Base-by-base conservation (phyloP, 2,329 filamentous ascomycete species). In the Niveomyces coronatus region DNA sequence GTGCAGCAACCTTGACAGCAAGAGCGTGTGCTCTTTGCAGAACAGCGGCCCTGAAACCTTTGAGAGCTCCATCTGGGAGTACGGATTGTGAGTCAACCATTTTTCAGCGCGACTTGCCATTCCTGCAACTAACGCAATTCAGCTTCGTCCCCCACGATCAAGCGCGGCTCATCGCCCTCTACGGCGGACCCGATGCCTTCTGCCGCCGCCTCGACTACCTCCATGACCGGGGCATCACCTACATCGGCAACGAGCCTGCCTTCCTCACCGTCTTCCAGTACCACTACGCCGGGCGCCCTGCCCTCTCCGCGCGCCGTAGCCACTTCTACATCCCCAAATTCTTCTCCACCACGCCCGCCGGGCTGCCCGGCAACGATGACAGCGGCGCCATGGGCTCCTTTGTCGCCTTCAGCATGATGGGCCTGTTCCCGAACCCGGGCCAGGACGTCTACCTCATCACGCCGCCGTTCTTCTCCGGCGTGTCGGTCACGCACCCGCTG, bases 371-470 rank as follows among this genome's bases (percentile, higher is more conserved):
- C 0, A 85, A 84, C 50, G 79, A 84, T 42, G 80, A 85, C 52
- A 71, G 68, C 32, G 80, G 80, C 4, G 76, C 80, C 1, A 83
- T 84, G 78, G 79, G 78, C 14, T 71, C 70, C 0, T 84, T 82
- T 43, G 61, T 76, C 1, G 74, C 74, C 0, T 69, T 84, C 2
- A 63, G 68, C 17, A 83, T 84, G 79, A 72, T 84, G 62, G 80
- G 80, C 0, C 57, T 84, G 6, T 85, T 79, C 54, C 80, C 80
- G 0, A 76, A 82, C 29, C 67, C 76, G 0, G 79, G 79, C 0
- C 79, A 84, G 48, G 62, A 82, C 44, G 76, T 83, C 0, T 84
- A 84, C 46, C 68, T 84, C n/a, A 79, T 84, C 45, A 81, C 63
- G 0, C 73, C 80, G 0, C 80, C 81, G 0, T 85, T 74, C 49